A percentile compares a stretch with the other conserved stretches of the same genome.
Conservation (phyloP, 495 filamentous ascomycete species). For the Tuber borchii region DNA sequence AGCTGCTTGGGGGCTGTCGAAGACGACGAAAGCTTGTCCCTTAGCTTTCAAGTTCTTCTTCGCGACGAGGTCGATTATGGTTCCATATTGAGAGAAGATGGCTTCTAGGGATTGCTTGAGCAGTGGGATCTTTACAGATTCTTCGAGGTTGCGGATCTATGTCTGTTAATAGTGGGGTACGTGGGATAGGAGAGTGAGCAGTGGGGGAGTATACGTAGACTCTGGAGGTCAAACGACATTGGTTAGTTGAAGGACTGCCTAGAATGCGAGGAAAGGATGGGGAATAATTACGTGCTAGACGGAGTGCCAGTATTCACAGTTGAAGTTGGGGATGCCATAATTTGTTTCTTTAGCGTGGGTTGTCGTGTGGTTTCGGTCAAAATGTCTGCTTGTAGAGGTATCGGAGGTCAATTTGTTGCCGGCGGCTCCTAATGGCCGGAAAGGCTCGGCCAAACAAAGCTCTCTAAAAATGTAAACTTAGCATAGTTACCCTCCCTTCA, state of each 20-base stretch:
- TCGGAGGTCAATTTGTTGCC: neutral
- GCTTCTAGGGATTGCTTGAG: conserved; percentile 66
- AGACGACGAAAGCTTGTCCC: conserved; percentile 95
- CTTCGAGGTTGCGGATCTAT: conserved; percentile 87
- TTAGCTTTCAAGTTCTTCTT: conserved; percentile 89
- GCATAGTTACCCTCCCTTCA: neutral
- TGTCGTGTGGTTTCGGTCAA: neutral
- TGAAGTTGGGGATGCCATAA: conserved; percentile 30
- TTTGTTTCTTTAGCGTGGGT: conserved; percentile 5
- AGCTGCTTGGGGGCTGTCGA: conserved; percentile 69
- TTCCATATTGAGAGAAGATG: conserved; percentile 88
- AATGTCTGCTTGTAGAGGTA: neutral
- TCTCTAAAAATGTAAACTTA: neutral
- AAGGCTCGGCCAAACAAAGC: neutral
- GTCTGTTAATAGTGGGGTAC: conserved; percentile 19
- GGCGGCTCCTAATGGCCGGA: neutral
- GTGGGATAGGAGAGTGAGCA: conserved; percentile 19
- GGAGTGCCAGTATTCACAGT: conserved; percentile 41
- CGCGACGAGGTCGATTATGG: conserved; percentile 81
- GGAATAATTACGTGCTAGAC: conserved; percentile 48
- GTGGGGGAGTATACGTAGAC: conserved; percentile 49
- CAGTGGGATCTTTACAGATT: conserved; percentile 74
- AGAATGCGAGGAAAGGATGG: conserved; percentile 11
- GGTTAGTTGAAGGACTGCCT: conserved; percentile 28
- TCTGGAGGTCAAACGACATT: conserved; percentile 41